Percentiles rank a stretch among this genome's conserved stretches.
Conservation (phyloP, 768 basidiomycete species). For the Suillus weaverae region DNA sequence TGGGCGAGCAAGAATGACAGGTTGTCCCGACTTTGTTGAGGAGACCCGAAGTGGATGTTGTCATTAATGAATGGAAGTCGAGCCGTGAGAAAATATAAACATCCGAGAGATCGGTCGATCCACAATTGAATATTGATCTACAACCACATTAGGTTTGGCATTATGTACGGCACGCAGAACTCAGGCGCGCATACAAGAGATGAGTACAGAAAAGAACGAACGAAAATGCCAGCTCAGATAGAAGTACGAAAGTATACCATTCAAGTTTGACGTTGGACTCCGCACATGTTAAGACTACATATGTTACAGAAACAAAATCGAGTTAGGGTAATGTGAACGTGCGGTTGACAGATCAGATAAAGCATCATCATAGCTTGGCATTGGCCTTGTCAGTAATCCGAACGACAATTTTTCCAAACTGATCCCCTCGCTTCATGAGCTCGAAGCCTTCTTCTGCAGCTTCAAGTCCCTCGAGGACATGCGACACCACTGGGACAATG, state of each 20-base stretch:
- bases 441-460: conserved; percentile 70
- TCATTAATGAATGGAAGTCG: conserved; percentile 2
- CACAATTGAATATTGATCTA: neutral
- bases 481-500: conserved; percentile 70
- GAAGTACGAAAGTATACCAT: neutral
- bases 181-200: neutral
- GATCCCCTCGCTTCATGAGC: conserved; percentile 58
- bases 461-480: conserved; percentile 66
- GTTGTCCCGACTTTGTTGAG: neutral
- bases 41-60: neutral
- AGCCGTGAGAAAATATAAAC: neutral
- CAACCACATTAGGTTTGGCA: neutral
- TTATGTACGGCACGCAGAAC: neutral
- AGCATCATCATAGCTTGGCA: neutral
- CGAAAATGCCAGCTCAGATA: neutral
- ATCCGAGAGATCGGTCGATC: neutral
- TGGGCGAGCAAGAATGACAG: neutral
- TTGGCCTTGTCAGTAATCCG: conserved; percentile 35
- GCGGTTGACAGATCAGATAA: neutral
- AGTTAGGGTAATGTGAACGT: neutral
- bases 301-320: neutral
- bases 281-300: neutral
- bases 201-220: neutral
- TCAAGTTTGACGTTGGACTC: neutral
- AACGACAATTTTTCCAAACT: conserved; percentile 80